phyloP scores from a whole-genome alignment of 306 rosid genomes.

The Clitoria ternatea region DNA sequence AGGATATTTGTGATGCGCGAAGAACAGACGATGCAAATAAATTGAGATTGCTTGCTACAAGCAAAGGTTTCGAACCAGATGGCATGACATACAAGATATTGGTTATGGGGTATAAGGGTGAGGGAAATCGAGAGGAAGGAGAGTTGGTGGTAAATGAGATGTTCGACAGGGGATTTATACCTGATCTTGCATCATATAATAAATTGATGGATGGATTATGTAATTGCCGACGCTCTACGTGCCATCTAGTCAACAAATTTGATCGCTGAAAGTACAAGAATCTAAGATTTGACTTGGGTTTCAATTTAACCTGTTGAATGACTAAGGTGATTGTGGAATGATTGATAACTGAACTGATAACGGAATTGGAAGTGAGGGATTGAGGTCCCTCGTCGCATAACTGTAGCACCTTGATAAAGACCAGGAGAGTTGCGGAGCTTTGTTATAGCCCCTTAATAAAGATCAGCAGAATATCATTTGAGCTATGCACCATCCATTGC shows the following conservation, averaged over 20 bases:
- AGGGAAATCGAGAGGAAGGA: constrained; percentile 48
- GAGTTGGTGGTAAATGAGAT: constrained; percentile 66
- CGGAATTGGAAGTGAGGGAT: not conserved
- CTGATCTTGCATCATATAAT: constrained; percentile 68
- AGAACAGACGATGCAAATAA: constrained; percentile 64
- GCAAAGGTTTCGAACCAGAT: constrained; percentile 64
- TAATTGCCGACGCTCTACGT: not conserved
- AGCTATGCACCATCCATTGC: not conserved
- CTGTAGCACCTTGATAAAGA: not conserved
- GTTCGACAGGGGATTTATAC: constrained; percentile 72
- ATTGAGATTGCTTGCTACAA: constrained; percentile 54
- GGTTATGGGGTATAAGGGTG: constrained; percentile 54
- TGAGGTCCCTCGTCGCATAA: not conserved
- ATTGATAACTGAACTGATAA: not conserved
- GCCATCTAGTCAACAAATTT: constrained; percentile 1
- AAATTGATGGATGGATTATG: constrained; percentile 50
- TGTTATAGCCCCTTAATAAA: not conserved
- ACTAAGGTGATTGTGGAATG: constrained; percentile 6
- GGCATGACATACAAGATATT: constrained; percentile 48
- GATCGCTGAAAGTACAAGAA: constrained; percentile 15
- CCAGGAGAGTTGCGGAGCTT: not conserved
- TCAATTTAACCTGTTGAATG: not conserved
- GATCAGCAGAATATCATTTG: not conserved
- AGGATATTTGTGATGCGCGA: constrained; percentile 46
- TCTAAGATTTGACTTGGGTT: not conserved